Conservation (phyloP, 345 rosid genomes). For the Hevea brasiliensis region DNA sequence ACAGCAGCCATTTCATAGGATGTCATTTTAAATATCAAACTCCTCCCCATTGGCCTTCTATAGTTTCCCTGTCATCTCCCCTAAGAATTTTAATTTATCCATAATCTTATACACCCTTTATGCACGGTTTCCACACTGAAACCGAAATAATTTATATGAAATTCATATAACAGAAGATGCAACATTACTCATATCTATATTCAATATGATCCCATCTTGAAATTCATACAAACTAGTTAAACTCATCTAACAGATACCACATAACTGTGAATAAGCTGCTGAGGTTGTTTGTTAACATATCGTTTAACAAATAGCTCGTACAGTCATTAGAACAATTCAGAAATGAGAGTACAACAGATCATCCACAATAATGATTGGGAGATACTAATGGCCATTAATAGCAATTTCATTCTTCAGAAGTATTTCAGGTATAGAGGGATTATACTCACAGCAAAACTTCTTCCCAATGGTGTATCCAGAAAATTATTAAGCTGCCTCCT, state of each 20-base stretch:
- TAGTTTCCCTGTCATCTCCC: no score
- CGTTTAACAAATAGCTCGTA: no score
- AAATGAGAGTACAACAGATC: no score
- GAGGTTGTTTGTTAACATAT: no score
- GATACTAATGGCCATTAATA: background rate
- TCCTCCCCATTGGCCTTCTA: no score
- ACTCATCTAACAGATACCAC: no score
- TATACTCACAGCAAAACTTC: constrained; percentile 69
- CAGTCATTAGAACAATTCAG: no score
- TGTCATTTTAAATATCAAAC: no score
- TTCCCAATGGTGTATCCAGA: constrained; percentile 73
- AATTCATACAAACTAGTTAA: no score
- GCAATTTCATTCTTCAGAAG: background rate
- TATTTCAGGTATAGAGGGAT: background rate
- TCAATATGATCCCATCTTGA: no score
- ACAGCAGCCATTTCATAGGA: no score
- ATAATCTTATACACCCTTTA: background rate
- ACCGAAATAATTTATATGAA: background rate
- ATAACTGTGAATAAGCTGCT: no score
- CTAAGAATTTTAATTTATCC: background rate
- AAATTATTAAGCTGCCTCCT: constrained; percentile 74
- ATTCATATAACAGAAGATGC: background rate
- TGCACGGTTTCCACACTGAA: background rate
- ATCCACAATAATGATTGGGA: background rate
- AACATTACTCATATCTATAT: background rate